These are phyloP conservation scores for Carnegiea gigantea DNA, from an alignment of 179 eudicot genomes.

Conservation along the genomic window DNA sequence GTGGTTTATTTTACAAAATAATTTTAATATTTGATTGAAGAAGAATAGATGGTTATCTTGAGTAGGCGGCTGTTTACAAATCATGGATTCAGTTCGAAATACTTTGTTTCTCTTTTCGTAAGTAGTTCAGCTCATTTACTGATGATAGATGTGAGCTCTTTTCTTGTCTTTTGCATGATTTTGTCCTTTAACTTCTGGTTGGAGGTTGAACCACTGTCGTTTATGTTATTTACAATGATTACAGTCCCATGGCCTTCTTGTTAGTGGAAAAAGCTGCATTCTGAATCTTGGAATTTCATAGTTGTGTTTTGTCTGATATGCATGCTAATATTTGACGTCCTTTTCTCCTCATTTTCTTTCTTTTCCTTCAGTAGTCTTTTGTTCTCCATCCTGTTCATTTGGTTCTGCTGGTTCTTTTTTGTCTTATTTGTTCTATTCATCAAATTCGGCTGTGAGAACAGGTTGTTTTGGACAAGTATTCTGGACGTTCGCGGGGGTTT, in stretches of 20 bases:
- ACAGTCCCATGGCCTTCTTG: not conserved
- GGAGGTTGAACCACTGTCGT: too few relatives aligned
- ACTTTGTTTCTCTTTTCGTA: not conserved
- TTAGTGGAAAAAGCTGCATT: not conserved
- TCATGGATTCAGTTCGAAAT: not conserved
- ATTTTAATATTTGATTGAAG: too few relatives aligned
- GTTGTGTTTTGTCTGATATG: not conserved
- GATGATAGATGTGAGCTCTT: not conserved
- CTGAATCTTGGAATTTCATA: not conserved
- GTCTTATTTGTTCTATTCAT: not conserved
- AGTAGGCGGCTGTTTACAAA: not conserved
- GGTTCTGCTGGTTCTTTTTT: not conserved
- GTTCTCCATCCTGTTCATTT: not conserved
- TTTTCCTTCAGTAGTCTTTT: not conserved
- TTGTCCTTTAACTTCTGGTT: not conserved
- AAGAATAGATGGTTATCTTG: too few relatives aligned
- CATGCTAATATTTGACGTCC: not conserved
- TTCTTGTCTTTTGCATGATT: not conserved
- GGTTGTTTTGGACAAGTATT: conserved; percentile 84
- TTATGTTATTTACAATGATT: not conserved
- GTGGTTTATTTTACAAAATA: too few relatives aligned
- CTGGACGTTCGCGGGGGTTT: conserved; percentile 97
- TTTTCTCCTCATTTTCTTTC: not conserved
- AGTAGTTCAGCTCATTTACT: too few relatives aligned
- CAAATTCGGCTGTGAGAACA: conserved; percentile 12